Percentiles rank a stretch among this genome's conserved stretches.
Evolutionary conservation across 164 flowering plant species (phyloP).

Genomic region (Macadamia tetraphylla): DNA sequence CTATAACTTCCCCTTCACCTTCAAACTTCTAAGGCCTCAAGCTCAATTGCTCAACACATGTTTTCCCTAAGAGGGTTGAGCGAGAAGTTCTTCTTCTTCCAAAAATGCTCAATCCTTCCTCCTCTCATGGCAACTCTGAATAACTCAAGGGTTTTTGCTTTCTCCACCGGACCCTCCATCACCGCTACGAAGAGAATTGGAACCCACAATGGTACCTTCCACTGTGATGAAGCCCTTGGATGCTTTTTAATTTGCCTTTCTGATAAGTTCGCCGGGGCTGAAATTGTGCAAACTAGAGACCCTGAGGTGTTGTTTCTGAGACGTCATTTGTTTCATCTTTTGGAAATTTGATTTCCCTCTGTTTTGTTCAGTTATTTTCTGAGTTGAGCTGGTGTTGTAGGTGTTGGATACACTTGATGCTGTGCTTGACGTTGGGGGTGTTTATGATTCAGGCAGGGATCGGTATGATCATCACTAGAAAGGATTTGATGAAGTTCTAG

Average conservation of each 20-base stretch:
- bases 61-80: slow-evolving; percentile 18
- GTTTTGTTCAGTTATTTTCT: background rate
- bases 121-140: slow-evolving; percentile 19
- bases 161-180: slow-evolving; percentile 25
- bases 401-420: slow-evolving; percentile 57
- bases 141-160: slow-evolving; percentile 20
- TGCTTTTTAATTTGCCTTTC: slow-evolving; percentile 97
- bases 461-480: slow-evolving; percentile 73
- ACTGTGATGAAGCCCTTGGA: slow-evolving; percentile 98
- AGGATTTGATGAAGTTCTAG: slow-evolving; percentile 56
- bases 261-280: slow-evolving; percentile 59
- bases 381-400: slow-evolving; percentile 17
- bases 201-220: slow-evolving; percentile 97
- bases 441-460: slow-evolving; percentile 47
- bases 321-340: background rate
- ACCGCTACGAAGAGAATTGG: slow-evolving; percentile 58
- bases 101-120: background rate
- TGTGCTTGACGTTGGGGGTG: slow-evolving; percentile 70
- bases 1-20: too few relatives aligned
- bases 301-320: slow-evolving; percentile 38
- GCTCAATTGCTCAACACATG: slow-evolving; percentile 5
- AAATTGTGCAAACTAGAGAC: slow-evolving; percentile 79
- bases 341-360: too few relatives aligned
- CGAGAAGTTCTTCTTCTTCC: slow-evolving; percentile 19
- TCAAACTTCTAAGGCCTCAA: too few relatives aligned